phyloP scores from a whole-genome alignment of 139 green algal species.

The Coelastrella sp. region DNA sequence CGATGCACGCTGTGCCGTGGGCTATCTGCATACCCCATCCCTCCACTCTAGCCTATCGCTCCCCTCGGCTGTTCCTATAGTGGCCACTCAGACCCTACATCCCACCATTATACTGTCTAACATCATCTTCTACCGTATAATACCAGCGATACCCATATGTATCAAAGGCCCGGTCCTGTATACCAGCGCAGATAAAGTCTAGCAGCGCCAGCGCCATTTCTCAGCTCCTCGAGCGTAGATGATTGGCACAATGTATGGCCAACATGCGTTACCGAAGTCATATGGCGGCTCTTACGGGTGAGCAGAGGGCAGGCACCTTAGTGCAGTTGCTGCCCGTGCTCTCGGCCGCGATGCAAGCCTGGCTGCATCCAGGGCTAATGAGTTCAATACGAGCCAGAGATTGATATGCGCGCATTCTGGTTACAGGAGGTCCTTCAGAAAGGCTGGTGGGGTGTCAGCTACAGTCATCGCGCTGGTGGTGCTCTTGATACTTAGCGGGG shows the following conservation, averaged over 20 bases:
- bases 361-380: background rate
- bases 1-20: too few species aligned
- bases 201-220: background rate
- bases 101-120: background rate
- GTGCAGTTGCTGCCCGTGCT: constrained; percentile 14
- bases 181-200: background rate
- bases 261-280: constrained; percentile 15
- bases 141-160: background rate
- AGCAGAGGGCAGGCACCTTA: background rate
- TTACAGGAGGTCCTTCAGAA: constrained; percentile 8
- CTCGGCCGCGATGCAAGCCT: background rate
- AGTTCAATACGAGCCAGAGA: background rate
- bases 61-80: background rate
- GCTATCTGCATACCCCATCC: background rate
- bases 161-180: background rate
- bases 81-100: background rate
- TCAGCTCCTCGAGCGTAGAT: background rate
- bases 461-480: constrained; percentile 24
- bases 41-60: too few species aligned
- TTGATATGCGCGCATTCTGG: background rate
- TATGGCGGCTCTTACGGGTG: constrained; percentile 29
- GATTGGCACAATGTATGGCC: constrained; percentile 39
- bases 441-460: background rate
- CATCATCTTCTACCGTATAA: background rate
- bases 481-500: constrained; percentile 9